Base-by-base conservation (phyloP, 2,329 filamentous ascomycete species). In the Paecilomyces niveus region DNA sequence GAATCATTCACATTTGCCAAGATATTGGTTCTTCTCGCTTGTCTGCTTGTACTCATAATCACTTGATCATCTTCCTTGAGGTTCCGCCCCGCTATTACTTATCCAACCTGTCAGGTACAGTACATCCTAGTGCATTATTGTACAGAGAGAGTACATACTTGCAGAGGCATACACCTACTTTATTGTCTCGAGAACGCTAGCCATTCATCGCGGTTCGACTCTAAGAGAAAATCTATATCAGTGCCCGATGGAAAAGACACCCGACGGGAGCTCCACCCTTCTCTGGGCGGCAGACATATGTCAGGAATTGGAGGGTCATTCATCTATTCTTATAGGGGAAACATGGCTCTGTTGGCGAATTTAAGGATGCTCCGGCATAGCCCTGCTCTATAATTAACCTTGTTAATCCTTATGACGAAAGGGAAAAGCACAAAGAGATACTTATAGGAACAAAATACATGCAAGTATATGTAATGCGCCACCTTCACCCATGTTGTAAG, bases 401-500 rank as follows among this genome's bases (percentile, higher is more conserved):
- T 45, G 15, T 45, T 18, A 18, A 2, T 26, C 24, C 24, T 18
- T n/a, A 45, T 18, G 35, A 45, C 15, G 6, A 8, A 45, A n/a
- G 3, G 35, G 7, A 45, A 8, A 7, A n/a, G n/a, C 6, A 45
- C 35, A 2, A 13, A 7, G 15, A 18, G 8, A n/a, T 45, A 18
- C 39, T 21, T 9, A 39, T 6, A 18, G n/a, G 39, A 45, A 45
- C 5, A 5, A 45, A 21, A 45, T 18, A 18, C n/a, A 45, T 33
- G 9, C 32, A 2, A 26, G 3, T 45, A 18, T 18, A n/a, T 18
- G 9, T 45, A 18, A 21, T 45, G 39, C 50, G 7, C 24, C 8
- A 7, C 9, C 5, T 7, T 54, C 64, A 78, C 15, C 75, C 77
- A 64, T 79, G 76, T 63, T 80, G 78, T 70, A 76, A 75, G 24